Base-by-base conservation (phyloP, 192 early-diverging fungal species). In the Coemansia sp. region DNA sequence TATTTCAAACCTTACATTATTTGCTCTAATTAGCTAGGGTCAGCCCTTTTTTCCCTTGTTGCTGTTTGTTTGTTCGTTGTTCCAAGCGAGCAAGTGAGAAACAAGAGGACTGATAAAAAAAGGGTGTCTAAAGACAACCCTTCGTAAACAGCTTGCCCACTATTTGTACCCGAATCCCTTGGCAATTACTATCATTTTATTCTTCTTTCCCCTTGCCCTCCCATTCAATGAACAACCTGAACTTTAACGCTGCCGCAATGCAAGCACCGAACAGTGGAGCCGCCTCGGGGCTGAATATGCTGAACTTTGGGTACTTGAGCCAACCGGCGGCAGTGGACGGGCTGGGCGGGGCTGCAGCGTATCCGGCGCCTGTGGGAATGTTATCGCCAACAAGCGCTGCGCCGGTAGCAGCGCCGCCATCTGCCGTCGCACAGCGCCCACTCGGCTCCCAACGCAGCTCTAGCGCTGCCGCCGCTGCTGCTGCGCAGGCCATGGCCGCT, bases 271-370 rank as follows among this genome's bases (percentile, higher is more conserved):
- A 41, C 6, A 41, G 55, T 5, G 52, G 36, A 3, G 43, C 18
- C 18, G 61, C 41, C 15, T 61, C 54, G 51, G 52, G 61, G 12
- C 54, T 69, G 13, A 55, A 81, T 63, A 51, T 86, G 73, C 56
- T 77, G 66, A 57, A 62, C 74, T 66, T 69, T 70, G 51, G 65
- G 72, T 45, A 73, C 73, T 47, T 63, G 62, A n/a, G 19, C 74
- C 87, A 16, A n/a, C 57, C 36, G 12, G n/a, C n/a, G 36, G 12
- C 21, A 7, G 16, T 37, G 16, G 57, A 59, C 39, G 39, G 39
- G 36, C 1, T 59, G 36, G 36, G 36, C 13, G 36, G 36, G 36
- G 39, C 37, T 8, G 12, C 37, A 8, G 57, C 37, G 36, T 41
- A 39, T 59, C 57, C 57, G 11, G 47, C 16, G 46, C 16, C 46